A percentile compares a stretch with the other conserved stretches of the same genome.
Conservation (phyloP, 371 early-diverging fungal species). For the Mortierella sp. region DNA sequence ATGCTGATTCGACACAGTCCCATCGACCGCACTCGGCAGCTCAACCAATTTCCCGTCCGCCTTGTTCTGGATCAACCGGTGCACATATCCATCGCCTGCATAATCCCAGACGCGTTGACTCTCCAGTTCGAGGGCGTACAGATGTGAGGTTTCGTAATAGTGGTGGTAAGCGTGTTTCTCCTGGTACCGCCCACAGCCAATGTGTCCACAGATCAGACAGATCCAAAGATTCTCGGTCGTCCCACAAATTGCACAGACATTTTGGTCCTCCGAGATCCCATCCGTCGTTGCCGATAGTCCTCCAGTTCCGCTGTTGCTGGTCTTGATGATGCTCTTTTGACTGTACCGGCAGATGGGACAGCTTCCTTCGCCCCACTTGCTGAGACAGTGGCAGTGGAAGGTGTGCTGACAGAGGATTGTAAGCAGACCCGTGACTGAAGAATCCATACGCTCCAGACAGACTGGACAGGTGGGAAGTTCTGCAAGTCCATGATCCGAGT, state of each 20-base stretch:
- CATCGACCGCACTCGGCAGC: constrained; percentile 71
- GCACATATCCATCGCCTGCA: constrained; percentile 95
- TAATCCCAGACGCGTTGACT: constrained; percentile 98
- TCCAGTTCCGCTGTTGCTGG: background rate
- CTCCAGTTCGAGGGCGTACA: constrained; percentile 92
- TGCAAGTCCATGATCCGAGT: constrained; percentile 35
- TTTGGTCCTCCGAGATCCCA: constrained; percentile 56
- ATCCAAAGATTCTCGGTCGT: constrained; percentile 89
- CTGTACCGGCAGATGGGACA: constrained; percentile 95
- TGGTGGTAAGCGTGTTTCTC: constrained; percentile 91
- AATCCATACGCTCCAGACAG: constrained; percentile 94
- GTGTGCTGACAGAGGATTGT: constrained; percentile 96
- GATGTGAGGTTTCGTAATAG: constrained; percentile 82
- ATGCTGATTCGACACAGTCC: constrained; percentile 22
- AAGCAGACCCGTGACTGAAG: constrained; percentile 83
- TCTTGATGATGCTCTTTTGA: constrained; percentile 52
- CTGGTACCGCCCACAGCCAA: constrained; percentile 87
- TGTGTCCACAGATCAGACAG: constrained; percentile 93
- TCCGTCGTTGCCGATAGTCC: constrained; percentile 33
- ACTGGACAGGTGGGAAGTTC: constrained; percentile 95
- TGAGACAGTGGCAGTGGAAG: constrained; percentile 91
- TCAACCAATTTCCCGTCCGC: constrained; percentile 94
- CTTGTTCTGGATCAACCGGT: constrained; percentile 90
- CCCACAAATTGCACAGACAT: constrained; percentile 82
- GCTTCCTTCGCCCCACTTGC: constrained; percentile 91